Percentiles rank a stretch among this genome's conserved stretches.
phyloP scores from a whole-genome alignment of 2,329 filamentous ascomycete species.

The Talaromyces albobiverticillius region DNA sequence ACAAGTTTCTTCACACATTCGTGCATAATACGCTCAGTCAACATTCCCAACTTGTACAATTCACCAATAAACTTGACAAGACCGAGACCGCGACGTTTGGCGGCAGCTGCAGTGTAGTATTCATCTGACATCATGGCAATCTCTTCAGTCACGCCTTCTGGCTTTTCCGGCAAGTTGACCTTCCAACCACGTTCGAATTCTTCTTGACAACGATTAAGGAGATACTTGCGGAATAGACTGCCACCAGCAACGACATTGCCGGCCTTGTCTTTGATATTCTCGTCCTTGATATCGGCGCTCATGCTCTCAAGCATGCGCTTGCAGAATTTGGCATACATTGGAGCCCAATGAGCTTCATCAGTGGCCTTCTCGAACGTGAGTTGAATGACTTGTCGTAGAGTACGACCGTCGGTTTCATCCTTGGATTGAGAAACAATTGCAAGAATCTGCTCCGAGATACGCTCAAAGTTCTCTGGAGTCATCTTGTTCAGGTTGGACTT shows the following conservation, averaged over 20 bases:
- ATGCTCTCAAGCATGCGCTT: constrained; percentile 95
- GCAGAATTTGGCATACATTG: constrained; percentile 99
- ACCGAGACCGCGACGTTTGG: constrained; percentile 95
- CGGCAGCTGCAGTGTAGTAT: constrained; percentile 89
- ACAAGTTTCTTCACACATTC: constrained; percentile 97
- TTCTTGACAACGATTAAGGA: constrained; percentile 97
- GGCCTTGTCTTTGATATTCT: constrained; percentile 87
- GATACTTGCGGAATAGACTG: constrained; percentile 94
- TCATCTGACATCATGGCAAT: constrained; percentile 87
- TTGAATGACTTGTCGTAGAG: constrained; percentile 95
- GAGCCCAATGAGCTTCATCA: constrained; percentile 96
- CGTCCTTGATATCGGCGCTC: constrained; percentile 91
- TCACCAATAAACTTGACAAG: constrained; percentile 99
- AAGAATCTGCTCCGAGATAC: constrained; percentile 89
- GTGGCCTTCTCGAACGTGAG: constrained; percentile 99
- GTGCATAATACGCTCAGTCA: constrained; percentile 99
- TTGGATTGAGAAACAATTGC: constrained; percentile 92
- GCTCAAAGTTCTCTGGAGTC: constrained; percentile 98
- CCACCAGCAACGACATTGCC: constrained; percentile 88
- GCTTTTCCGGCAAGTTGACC: constrained; percentile 73
- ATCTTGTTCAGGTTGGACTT: constrained; percentile 99
- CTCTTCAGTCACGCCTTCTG: constrained; percentile 70
- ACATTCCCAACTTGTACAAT: constrained; percentile 97
- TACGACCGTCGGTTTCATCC: constrained; percentile 90
- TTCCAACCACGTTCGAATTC: constrained; percentile 99